Conservation (phyloP, 2,329 filamentous ascomycete genomes). For the Elsinoe australis region DNA sequence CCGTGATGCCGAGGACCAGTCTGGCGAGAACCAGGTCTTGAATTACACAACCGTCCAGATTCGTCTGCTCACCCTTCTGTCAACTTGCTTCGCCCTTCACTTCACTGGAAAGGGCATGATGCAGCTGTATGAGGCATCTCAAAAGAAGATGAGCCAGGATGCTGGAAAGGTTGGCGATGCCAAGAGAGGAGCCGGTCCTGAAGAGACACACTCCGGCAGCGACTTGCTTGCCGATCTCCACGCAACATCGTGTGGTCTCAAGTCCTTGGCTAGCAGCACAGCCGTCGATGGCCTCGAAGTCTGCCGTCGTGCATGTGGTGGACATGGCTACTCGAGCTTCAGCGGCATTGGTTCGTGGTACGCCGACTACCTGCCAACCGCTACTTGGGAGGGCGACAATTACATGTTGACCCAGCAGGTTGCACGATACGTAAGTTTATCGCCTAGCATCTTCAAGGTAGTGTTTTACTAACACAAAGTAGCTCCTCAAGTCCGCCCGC, state of each 20-base stretch:
- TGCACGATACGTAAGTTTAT: constrained; percentile 58
- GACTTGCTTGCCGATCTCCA: constrained; percentile 67
- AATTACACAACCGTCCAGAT: constrained; percentile 78
- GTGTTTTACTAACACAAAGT: constrained; percentile 15
- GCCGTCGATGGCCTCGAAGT: constrained; percentile 68
- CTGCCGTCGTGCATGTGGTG: constrained; percentile 67
- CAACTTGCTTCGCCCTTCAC: constrained; percentile 68
- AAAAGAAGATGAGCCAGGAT: constrained; percentile 53
- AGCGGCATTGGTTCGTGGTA: constrained; percentile 70
- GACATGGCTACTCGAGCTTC: constrained; percentile 68
- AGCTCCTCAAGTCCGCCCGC: constrained; percentile 66
- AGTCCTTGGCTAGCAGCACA: constrained; percentile 63
- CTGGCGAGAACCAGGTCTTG: constrained; percentile 65
- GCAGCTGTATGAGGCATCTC: constrained; percentile 62
- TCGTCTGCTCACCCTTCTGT: constrained; percentile 62
- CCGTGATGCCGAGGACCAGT: constrained; percentile 53
- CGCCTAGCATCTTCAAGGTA: neutral
- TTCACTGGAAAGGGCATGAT: constrained; percentile 75
- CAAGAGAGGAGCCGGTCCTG: constrained; percentile 55
- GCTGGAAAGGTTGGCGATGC: constrained; percentile 37
- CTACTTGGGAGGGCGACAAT: constrained; percentile 71
- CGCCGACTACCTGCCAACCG: constrained; percentile 64
- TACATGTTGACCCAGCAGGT: constrained; percentile 79
- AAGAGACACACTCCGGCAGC: constrained; percentile 58
- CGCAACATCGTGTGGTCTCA: constrained; percentile 67